Evolutionary conservation across 257 asterid species (phyloP).

Genomic region (Salvia rosmarinus): DNA sequence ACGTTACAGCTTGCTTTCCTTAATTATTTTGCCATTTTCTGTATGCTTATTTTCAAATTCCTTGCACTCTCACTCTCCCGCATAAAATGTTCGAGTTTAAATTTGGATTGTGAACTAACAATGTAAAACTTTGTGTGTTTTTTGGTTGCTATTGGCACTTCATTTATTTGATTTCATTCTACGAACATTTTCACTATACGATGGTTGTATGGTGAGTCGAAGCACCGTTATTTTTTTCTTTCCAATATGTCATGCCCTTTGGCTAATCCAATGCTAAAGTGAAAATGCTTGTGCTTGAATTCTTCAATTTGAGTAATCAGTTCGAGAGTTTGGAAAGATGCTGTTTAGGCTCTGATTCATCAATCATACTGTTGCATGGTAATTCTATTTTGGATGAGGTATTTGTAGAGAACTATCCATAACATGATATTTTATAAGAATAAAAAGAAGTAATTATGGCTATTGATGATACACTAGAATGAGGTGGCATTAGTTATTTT

Average conservation of each 20-base stretch:
- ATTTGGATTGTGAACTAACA: slow-evolving; percentile 24
- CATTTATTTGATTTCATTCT: slow-evolving; percentile 17
- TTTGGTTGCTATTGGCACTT: background rate
- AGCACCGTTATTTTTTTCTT: background rate
- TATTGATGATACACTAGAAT: background rate
- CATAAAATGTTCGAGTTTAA: slow-evolving; percentile 17
- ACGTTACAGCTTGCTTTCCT: slow-evolving; percentile 23
- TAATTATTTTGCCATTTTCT: background rate
- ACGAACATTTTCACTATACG: slow-evolving; percentile 1
- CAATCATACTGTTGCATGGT: background rate
- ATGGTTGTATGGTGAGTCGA: slow-evolving; percentile 13
- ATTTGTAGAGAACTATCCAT: background rate
- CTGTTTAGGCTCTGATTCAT: background rate
- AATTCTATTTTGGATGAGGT: slow-evolving; percentile 1
- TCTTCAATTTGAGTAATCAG: slow-evolving; percentile 7
- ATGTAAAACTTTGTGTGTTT: background rate
- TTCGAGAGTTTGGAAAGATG: background rate
- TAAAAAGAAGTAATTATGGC: background rate
- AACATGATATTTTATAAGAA: background rate
- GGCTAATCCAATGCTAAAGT: slow-evolving; percentile 6
- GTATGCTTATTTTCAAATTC: background rate
- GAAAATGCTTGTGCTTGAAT: background rate
- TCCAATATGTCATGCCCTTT: background rate
- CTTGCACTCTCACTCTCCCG: slow-evolving; percentile 9
- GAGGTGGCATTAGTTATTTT: background rate